Conservation (phyloP, 2,329 filamentous ascomycete species). For the Ophiostoma sp. region DNA sequence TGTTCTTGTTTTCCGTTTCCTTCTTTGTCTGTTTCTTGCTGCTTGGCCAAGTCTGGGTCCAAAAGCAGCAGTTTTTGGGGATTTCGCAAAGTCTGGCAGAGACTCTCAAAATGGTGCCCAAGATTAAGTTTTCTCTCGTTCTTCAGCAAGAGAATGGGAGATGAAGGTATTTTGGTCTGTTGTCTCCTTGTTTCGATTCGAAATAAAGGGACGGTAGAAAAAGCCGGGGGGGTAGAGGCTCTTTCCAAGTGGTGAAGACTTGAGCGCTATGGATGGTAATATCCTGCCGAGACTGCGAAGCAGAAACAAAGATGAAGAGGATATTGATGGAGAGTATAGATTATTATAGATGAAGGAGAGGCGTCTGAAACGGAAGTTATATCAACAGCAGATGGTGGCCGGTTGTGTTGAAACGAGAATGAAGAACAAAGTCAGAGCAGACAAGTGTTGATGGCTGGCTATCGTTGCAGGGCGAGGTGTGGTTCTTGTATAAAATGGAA, state of each 20-base stretch:
- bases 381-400: conserved; percentile 22
- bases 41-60: conserved; percentile 1
- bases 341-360: conserved; percentile 16
- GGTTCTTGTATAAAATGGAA: conserved; percentile 47
- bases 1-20: conserved; percentile 2
- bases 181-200: conserved; percentile 21
- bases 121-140: background rate
- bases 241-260: conserved; percentile 13
- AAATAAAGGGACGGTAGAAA: conserved; percentile 18
- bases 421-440: conserved; percentile 29
- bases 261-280: background rate
- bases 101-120: background rate
- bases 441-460: conserved; percentile 30
- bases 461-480: conserved; percentile 41
- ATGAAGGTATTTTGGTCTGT: conserved; percentile 7
- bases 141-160: conserved; percentile 12
- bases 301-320: conserved; percentile 1
- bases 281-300: conserved; percentile 14
- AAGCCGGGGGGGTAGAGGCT: conserved; percentile 14
- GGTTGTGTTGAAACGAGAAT: conserved; percentile 30
- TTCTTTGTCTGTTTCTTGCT: conserved; percentile 2
- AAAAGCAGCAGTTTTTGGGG: background rate
- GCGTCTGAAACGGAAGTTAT: background rate
- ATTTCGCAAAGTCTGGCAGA: background rate
- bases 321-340: background rate